A percentile compares a stretch with the other conserved stretches of the same genome.
These are phyloP conservation scores for Salvia splendens DNA, from an alignment of 257 asterid species.

Conservation along the genomic window DNA sequence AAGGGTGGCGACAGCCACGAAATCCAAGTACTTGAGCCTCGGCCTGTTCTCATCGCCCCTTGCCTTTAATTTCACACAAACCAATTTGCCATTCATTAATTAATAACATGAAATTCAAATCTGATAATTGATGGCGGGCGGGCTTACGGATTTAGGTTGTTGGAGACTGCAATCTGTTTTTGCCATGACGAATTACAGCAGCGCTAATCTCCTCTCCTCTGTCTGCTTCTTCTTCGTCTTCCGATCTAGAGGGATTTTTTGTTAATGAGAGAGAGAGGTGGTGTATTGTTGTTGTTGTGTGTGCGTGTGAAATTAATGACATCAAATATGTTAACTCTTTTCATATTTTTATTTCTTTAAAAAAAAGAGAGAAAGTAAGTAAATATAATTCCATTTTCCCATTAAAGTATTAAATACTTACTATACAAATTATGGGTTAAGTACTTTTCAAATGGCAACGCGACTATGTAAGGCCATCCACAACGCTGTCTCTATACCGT, in stretches of 20 bases:
- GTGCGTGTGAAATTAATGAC: constrained; percentile 5
- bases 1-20: constrained; percentile 25
- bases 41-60: constrained; percentile 16
- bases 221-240: neutral
- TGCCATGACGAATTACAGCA: constrained; percentile 15
- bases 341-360: too few relatives aligned
- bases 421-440: too few relatives aligned
- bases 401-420: too few relatives aligned
- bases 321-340: neutral
- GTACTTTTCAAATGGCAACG: too few relatives aligned
- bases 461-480: too few relatives aligned
- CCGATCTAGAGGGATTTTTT: neutral
- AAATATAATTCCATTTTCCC: too few relatives aligned
- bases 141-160: constrained; percentile 17
- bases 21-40: constrained; percentile 29
- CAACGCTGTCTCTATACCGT: too few relatives aligned
- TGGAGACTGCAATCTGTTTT: constrained; percentile 24
- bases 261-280: neutral
- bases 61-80: constrained; percentile 24
- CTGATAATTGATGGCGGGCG: neutral
- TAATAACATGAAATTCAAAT: neutral
- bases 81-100: neutral
- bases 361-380: too few relatives aligned
- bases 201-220: neutral
- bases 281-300: neutral